Evolutionary conservation across 2,329 filamentous ascomycete genomes (phyloP), one percentile per base, ranked within the genome.

Genomic region (Xylaria sp.): DNA sequence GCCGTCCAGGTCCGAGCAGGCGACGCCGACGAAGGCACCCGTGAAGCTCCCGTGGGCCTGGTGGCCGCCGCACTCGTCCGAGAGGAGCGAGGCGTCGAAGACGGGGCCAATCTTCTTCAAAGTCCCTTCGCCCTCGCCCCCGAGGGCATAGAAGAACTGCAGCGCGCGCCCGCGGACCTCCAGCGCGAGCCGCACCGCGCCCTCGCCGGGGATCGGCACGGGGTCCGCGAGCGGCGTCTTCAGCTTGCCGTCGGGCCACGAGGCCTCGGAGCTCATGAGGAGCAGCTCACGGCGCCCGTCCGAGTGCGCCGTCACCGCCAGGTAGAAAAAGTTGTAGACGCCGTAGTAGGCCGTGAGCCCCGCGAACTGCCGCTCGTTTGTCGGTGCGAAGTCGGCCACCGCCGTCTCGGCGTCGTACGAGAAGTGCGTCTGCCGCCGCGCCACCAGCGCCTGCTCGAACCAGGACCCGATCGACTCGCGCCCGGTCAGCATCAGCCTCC

Each of bases 281-380:
- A 84, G 75, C 7, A 87, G 71, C 66, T 87, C 83, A 8, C 84
- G 76, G 56, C 79, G 72, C 1, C 83, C 82, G 49, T 84, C 77
- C 0, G 77, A 71, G 61, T 82, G 71, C 0, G 82, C 83, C 2
- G 82, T 82, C 1, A 87, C 79, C 0, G 81, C 77, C 5, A 87
- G 73, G 60, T 86, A 87, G 72, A 85, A 86, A 69, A 86, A 87
- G 69, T 87, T 87, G 71, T 75, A 86, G 2, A 83, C 81, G 63
- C 79, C 82, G 70, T 87, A 87, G 68, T 87, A 87, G 0, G 82
- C 81, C 11, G 80, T 81, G 7, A 87, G 70, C 0, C 84, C 84
- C 0, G 84, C 83, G 54, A 84, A 86, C 59, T 85, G 78, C 9
- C 83, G 75, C 71, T 85, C 83, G 61, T 87, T 83, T 0, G 69